These are phyloP conservation scores for Nakazawaea pomicola DNA, from an alignment of 805 yeast species.

Conservation along the genomic window DNA sequence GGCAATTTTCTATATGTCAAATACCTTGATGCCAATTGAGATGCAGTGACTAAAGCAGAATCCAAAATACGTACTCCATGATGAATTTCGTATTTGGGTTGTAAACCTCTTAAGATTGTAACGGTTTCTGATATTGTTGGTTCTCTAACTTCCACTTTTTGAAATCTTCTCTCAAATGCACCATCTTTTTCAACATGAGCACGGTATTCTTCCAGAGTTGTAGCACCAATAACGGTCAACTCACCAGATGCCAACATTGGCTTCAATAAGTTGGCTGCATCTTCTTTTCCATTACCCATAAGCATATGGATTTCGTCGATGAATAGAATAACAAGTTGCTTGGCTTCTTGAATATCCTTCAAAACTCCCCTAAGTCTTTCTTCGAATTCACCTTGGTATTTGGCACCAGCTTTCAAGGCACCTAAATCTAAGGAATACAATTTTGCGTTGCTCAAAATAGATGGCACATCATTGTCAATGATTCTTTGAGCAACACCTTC, in stretches of 20 bases:
- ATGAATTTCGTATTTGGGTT: conserved; percentile 91
- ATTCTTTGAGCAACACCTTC: conserved; percentile 99
- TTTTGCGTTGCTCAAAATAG: conserved; percentile 73
- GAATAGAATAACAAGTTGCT: conserved; percentile 81
- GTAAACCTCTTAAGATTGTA: conserved; percentile 94
- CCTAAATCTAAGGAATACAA: conserved; percentile 90
- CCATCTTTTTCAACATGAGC: conserved; percentile 93
- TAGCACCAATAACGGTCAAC: conserved; percentile 97
- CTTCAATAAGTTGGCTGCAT: conserved; percentile 93
- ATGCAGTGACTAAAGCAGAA: conserved; percentile 89
- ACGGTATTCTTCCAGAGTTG: conserved; percentile 92
- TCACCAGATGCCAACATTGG: conserved; percentile 97
- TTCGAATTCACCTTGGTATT: conserved; percentile 97
- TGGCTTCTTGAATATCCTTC: conserved; percentile 86
- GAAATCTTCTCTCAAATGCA: conserved; percentile 98
- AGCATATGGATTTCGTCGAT: conserved; percentile 98
- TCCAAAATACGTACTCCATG: conserved; percentile 97
- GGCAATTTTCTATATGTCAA: conserved; percentile 94
- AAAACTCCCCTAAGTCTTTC: conserved; percentile 96
- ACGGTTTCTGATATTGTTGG: conserved; percentile 90
- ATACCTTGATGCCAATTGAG: conserved; percentile 90
- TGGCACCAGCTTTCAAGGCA: conserved; percentile 97
- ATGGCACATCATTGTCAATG: conserved; percentile 92
- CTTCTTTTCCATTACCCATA: conserved; percentile 98
- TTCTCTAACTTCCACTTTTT: conserved; percentile 92